phyloP scores from a whole-genome alignment of 179 eudicot genomes.

The Beta lomatogona region DNA sequence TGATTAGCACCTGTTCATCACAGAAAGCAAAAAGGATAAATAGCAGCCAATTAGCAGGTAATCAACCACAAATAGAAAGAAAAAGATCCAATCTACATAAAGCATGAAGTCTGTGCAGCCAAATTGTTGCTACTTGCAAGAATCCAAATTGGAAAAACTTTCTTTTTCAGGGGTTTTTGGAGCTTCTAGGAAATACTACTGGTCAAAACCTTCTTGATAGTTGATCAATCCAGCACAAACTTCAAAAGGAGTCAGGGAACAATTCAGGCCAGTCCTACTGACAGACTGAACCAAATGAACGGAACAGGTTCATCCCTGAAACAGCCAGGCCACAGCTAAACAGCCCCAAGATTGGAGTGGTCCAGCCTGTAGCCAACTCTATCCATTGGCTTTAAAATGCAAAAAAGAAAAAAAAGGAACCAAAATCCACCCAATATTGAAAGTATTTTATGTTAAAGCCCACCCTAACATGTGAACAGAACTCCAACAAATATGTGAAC shows the following conservation, averaged over 20 bases:
- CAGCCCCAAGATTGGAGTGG: neutral
- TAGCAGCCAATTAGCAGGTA: neutral
- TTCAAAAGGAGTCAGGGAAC: neutral
- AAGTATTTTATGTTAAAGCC: neutral
- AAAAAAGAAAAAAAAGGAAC: neutral
- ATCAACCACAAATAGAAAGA: neutral
- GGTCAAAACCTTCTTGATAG: neutral
- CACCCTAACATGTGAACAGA: neutral
- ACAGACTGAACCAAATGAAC: neutral
- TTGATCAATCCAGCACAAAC: neutral
- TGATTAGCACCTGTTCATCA: conserved; percentile 75
- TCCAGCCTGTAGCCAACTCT: neutral
- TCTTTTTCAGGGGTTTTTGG: too few relatives aligned
- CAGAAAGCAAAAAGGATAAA: neutral
- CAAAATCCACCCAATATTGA: neutral
- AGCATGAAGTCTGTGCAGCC: neutral
- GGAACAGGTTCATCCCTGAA: neutral
- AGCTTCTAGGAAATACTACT: neutral
- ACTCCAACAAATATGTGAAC: neutral
- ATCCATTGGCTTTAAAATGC: neutral
- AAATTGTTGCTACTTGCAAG: neutral
- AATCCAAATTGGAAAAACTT: too few relatives aligned
- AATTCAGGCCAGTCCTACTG: neutral
- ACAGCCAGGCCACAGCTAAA: neutral
- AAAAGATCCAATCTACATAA: neutral